Base-by-base conservation (phyloP, 805 yeast genomes). In the Nakazawaea laoshanensis region DNA sequence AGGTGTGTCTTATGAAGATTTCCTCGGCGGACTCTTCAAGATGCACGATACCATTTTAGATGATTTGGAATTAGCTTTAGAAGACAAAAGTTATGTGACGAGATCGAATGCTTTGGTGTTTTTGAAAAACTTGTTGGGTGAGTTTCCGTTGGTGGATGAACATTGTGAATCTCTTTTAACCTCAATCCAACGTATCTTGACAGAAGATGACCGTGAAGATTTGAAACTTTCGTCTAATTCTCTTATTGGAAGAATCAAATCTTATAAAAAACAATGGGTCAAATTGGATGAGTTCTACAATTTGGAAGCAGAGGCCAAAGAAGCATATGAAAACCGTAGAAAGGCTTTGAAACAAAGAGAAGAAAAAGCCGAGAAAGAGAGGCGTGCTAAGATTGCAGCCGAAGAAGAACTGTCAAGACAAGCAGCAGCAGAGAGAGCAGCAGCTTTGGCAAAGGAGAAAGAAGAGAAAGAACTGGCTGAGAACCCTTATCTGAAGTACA, bases 81-180 rank as follows among this genome's bases (percentile, higher is more conserved):
- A 50, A 13, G 65, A 70, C 5, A 51, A 58, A 3, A 80, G 79
- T 35, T 88, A 86, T 50, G 80, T 83, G 74, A 76, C 82, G 2
- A 67, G 92, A 33, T 71, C 87, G 35, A 88, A 87, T 53, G 72
- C 85, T 3, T 82, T 87, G 38, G 79, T 83, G 1, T 73, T 85
- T 44, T 59, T 87, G 60, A 84, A 79, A 48, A 75, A 74, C 42
- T 54, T 79, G 27, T 55, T 78, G 13, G 65, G 67, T 2, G 65
- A 69, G 11, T 86, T 74, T 49, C 95, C 96, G 0, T 58, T 65
- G 8, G 69, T 83, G 10, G 76, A 74, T 32, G 75, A 68, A 19
- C 88, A 83, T 36, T 77, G 86, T 21, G 74, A 70, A 35, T 37
- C 47, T 5, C 47, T 87, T 2, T 52, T 66, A 6, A 56, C 52